Percentiles rank a stretch among this genome's conserved stretches.
phyloP scores from a whole-genome alignment of 495 filamentous ascomycete species.

The Podospora anserina region DNA sequence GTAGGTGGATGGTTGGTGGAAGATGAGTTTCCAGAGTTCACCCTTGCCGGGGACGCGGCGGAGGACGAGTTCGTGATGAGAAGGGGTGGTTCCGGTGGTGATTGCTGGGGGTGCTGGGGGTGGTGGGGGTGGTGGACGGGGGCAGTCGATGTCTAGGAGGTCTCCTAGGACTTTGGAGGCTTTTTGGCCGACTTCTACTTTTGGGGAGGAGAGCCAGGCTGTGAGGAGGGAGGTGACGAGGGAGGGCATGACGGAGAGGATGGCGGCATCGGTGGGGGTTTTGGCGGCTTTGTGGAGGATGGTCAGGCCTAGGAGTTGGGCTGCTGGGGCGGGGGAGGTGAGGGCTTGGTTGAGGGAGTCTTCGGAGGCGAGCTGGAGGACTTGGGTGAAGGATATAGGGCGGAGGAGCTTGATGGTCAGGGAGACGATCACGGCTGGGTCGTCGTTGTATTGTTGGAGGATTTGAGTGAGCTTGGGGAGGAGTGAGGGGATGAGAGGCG shows the following conservation, averaged over 20 bases:
- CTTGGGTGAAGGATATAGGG: constrained; percentile 49
- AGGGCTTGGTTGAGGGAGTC: constrained; percentile 55
- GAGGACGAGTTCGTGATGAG: constrained; percentile 31
- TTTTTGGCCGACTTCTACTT: constrained; percentile 70
- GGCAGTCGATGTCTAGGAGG: constrained; percentile 66
- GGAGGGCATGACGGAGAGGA: constrained; percentile 62
- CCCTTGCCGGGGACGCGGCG: constrained; percentile 56
- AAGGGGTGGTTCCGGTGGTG: constrained; percentile 11
- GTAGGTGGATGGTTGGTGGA: constrained; percentile 66
- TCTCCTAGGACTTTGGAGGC: constrained; percentile 63
- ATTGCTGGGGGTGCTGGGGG: constrained; percentile 25
- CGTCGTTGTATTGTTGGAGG: constrained; percentile 46
- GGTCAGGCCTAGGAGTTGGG: constrained; percentile 67
- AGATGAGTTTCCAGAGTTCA: constrained; percentile 68
- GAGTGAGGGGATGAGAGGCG: constrained; percentile 45
- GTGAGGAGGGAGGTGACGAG: constrained; percentile 60
- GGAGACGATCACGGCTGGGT: constrained; percentile 49
- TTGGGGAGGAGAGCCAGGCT: constrained; percentile 67
- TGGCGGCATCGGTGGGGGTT: constrained; percentile 59
- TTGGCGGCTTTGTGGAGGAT: constrained; percentile 69
- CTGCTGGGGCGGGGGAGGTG: constrained; percentile 56
- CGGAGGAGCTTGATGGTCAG: constrained; percentile 53
- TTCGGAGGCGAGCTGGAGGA: constrained; percentile 51
- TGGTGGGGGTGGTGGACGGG: constrained; percentile 46
- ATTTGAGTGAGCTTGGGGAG: constrained; percentile 49